These are phyloP conservation scores for Kuraishia molischiana DNA, from an alignment of 805 yeast genomes.

Conservation along the genomic window DNA sequence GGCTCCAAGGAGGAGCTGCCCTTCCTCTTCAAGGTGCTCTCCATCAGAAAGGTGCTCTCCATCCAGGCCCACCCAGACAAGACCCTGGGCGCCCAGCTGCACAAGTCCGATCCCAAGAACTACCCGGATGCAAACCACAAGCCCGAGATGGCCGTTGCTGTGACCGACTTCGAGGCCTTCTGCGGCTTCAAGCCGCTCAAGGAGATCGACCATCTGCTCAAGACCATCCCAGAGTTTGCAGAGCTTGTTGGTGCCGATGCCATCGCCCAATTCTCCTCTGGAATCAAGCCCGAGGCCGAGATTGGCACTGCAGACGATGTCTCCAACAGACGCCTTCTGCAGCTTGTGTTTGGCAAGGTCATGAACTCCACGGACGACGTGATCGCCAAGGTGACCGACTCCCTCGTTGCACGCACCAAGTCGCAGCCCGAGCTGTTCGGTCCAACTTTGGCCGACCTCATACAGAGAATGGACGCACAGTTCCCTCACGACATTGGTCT, in stretches of 20 bases:
- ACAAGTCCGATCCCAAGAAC: constrained; percentile 76
- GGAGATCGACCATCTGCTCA: constrained; percentile 61
- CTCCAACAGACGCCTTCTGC: constrained; percentile 56
- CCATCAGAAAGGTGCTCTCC: constrained; percentile 85
- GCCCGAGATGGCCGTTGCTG: constrained; percentile 99
- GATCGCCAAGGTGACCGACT: constrained; percentile 47
- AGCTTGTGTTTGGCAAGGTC: constrained; percentile 66
- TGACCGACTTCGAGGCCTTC: constrained; percentile 93
- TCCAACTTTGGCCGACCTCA: constrained; percentile 55
- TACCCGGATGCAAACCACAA: constrained; percentile 98
- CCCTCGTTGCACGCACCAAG: constrained; percentile 57
- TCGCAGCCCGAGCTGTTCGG: constrained; percentile 49
- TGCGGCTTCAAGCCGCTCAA: constrained; percentile 93
- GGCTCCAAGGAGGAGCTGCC: constrained; percentile 70
- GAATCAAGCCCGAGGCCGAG: constrained; percentile 33
- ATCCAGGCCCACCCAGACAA: constrained; percentile 99
- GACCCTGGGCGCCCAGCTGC: constrained; percentile 65
- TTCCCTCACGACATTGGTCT: constrained; percentile 92
- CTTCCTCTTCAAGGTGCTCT: constrained; percentile 86
- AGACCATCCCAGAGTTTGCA: constrained; percentile 67
- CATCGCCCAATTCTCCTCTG: constrained; percentile 41
- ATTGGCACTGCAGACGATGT: constrained; percentile 44
- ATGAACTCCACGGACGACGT: constrained; percentile 71
- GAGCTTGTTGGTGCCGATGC: constrained; percentile 58
- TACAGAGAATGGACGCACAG: constrained; percentile 72